These are phyloP conservation scores for Dipodascopsis tothii DNA, from an alignment of 805 yeast genomes.

Conservation along the genomic window DNA sequence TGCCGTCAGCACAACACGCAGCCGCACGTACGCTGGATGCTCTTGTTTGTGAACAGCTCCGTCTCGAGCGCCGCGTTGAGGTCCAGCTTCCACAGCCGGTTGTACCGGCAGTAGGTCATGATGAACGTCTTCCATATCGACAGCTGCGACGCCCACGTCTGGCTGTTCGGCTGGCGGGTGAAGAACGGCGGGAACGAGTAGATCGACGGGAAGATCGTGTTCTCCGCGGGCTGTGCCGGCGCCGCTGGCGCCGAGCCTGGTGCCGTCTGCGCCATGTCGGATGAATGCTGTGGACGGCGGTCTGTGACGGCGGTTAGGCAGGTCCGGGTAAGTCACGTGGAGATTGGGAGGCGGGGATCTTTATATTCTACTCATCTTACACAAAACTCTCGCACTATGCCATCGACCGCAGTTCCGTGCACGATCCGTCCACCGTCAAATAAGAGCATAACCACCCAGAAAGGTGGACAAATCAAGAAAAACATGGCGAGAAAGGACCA, in stretches of 20 bases:
- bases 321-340: no score
- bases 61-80: constrained; percentile 27
- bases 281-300: no score
- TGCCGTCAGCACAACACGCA: constrained; percentile 31
- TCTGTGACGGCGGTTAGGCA: no score
- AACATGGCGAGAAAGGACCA: not conserved
- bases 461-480: not conserved
- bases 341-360: no score
- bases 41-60: constrained; percentile 29
- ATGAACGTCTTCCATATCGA: constrained; percentile 69
- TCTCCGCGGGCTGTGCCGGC: no score
- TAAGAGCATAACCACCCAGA: not conserved
- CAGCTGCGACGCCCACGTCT: constrained; percentile 68
- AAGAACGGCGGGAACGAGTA: constrained; percentile 84
- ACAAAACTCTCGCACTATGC: no score
- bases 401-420: no score
- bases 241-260: no score
- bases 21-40: constrained; percentile 28
- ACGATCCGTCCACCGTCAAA: not conserved
- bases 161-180: constrained; percentile 79
- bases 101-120: constrained; percentile 49
- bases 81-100: constrained; percentile 49
- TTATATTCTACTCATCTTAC: no score
- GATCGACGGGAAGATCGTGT: constrained; percentile 52
- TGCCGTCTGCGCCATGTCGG: no score